phyloP scores from a whole-genome alignment of 2,329 filamentous ascomycete species.

The Fusarium pseudoanthophilum region DNA sequence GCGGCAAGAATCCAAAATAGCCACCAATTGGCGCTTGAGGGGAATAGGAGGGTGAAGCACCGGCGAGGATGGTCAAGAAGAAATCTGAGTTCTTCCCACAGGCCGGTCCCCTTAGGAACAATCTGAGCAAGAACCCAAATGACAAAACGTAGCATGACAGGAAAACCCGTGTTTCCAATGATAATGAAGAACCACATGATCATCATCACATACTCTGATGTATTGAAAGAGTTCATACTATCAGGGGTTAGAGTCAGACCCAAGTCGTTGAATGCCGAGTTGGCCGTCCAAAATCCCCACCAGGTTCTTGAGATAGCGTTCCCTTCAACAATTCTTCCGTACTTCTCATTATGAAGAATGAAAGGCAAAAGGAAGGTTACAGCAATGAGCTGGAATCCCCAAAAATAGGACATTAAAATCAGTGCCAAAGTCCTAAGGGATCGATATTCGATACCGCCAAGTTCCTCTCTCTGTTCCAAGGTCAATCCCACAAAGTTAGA shows the following conservation, averaged over 20 bases:
- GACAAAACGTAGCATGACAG: conserved; percentile 90
- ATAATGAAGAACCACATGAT: conserved; percentile 88
- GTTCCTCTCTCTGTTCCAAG: conserved; percentile 90
- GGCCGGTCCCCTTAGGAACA: conserved; percentile 70
- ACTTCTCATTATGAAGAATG: conserved; percentile 74
- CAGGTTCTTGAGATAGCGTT: conserved; percentile 75
- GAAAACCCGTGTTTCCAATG: conserved; percentile 95
- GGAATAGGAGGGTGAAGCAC: conserved; percentile 95
- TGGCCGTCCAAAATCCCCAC: conserved; percentile 93
- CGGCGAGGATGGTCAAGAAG: conserved; percentile 93
- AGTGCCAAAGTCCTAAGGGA: conserved; percentile 86
- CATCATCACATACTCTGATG: conserved; percentile 78
- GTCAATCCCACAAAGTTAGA: conserved; percentile 90
- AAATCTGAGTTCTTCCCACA: conserved; percentile 92
- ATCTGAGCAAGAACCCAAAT: conserved; percentile 84
- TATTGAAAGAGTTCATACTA: conserved; percentile 91
- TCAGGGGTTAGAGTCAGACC: conserved; percentile 92
- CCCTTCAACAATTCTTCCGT: conserved; percentile 71
- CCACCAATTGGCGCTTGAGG: conserved; percentile 93
- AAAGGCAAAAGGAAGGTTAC: conserved; percentile 81
- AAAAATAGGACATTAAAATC: conserved; percentile 82
- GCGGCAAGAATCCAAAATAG: conserved; percentile 85
- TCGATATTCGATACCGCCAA: conserved; percentile 96
- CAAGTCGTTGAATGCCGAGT: conserved; percentile 93
- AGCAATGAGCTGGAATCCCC: conserved; percentile 83